Evolutionary conservation across 2,329 filamentous ascomycete species (phyloP).

Genomic region (Beauveria scarabaeidicola): DNA sequence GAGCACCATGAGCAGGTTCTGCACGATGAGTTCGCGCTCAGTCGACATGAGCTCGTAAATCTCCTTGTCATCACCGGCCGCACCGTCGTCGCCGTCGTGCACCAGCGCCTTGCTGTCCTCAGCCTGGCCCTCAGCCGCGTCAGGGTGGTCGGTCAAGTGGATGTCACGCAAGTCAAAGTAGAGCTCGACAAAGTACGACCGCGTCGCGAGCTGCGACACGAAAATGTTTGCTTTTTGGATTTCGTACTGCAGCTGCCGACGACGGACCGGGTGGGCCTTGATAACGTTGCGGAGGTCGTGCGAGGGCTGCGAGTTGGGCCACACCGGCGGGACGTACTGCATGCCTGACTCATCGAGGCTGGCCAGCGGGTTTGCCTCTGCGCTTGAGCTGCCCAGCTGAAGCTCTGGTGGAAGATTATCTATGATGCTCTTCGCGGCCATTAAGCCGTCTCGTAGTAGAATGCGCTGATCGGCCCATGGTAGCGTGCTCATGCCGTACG

Average conservation of each 20-base stretch:
- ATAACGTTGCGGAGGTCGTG: constrained; percentile 44
- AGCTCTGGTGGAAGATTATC: constrained; percentile 62
- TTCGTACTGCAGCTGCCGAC: constrained; percentile 63
- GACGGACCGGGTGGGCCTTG: constrained; percentile 39
- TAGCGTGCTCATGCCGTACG: constrained; percentile 69
- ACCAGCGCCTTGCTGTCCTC: constrained; percentile 29
- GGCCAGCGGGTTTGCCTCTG: constrained; percentile 29
- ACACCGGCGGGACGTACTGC: constrained; percentile 44
- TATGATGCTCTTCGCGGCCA: constrained; percentile 60
- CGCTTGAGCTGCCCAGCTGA: constrained; percentile 39
- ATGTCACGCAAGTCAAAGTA: constrained; percentile 71
- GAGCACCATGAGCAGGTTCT: constrained; percentile 67
- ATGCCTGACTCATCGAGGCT: constrained; percentile 37
- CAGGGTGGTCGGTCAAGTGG: constrained; percentile 40
- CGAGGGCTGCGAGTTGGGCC: constrained; percentile 35
- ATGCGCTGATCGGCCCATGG: constrained; percentile 71
- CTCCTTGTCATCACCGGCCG: constrained; percentile 31
- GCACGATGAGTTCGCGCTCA: constrained; percentile 74
- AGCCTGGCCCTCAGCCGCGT: constrained; percentile 21
- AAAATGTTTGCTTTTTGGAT: constrained; percentile 92
- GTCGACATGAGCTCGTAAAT: constrained; percentile 58
- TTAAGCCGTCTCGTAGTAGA: constrained; percentile 62
- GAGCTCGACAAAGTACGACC: constrained; percentile 78
- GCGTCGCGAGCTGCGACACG: constrained; percentile 68
- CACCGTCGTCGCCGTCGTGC: constrained; percentile 25